Evolutionary conservation across 1,139 yeast genomes (phyloP).

Genomic region (Yamadazyma oceani): DNA sequence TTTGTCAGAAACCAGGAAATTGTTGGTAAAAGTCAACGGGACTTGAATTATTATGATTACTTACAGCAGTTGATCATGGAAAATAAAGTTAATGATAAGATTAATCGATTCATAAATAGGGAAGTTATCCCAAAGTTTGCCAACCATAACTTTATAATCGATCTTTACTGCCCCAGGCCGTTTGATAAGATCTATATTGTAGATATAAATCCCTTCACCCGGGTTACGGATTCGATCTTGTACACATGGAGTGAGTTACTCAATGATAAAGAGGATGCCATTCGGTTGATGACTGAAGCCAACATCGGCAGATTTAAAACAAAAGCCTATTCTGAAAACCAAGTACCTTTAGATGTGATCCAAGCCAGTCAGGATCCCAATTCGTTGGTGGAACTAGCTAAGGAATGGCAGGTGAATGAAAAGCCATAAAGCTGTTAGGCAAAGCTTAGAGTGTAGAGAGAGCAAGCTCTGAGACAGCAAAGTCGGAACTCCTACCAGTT

Average conservation of each 20-base stretch:
- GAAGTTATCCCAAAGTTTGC: slow-evolving; percentile 51
- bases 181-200: slow-evolving; percentile 62
- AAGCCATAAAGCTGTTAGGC: slow-evolving; percentile 1
- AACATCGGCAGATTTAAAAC: slow-evolving; percentile 72
- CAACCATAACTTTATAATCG: slow-evolving; percentile 64
- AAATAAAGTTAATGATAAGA: slow-evolving; percentile 28
- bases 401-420: slow-evolving; percentile 47
- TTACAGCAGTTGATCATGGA: slow-evolving; percentile 51
- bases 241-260: slow-evolving; percentile 83
- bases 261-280: slow-evolving; percentile 27
- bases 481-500: no score
- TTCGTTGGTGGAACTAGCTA: slow-evolving; percentile 63
- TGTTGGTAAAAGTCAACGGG: slow-evolving; percentile 81
- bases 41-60: slow-evolving; percentile 77
- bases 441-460: background rate
- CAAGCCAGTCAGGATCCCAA: slow-evolving; percentile 73
- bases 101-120: slow-evolving; percentile 54
- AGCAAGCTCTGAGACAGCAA: background rate
- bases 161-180: slow-evolving; percentile 80
- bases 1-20: slow-evolving; percentile 65
- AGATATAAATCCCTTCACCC: slow-evolving; percentile 83
- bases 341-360: slow-evolving; percentile 87
- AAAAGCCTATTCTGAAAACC: slow-evolving; percentile 84
- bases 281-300: slow-evolving; percentile 69
- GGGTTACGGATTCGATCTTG: slow-evolving; percentile 72